Evolutionary conservation across 192 early-diverging fungal species (phyloP).

Genomic region (Allomyces arbusculus): DNA sequence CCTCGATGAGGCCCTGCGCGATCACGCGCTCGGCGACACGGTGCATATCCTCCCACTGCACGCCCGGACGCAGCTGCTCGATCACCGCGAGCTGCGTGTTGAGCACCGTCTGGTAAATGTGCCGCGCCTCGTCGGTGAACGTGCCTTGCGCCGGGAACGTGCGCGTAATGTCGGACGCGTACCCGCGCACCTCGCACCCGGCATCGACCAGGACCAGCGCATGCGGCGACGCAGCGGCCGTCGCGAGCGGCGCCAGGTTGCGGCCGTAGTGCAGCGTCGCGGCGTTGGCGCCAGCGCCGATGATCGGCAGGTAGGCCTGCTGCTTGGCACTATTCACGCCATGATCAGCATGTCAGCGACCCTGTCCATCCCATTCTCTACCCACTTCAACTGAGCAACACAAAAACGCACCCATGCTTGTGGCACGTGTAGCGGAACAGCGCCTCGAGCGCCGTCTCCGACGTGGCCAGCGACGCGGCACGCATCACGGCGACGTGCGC

Average conservation of each 20-base stretch:
- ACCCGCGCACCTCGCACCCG: conserved; percentile 54
- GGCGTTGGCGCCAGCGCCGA: conserved; percentile 53
- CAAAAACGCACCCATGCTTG: conserved; percentile 16
- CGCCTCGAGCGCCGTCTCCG: conserved; percentile 55
- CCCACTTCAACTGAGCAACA: too few species aligned
- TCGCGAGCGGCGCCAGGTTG: conserved; percentile 38
- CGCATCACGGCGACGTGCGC: conserved; percentile 67
- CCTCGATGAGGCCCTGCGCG: conserved; percentile 39
- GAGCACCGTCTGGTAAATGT: conserved; percentile 63
- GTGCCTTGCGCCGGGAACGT: conserved; percentile 60
- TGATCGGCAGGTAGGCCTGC: conserved; percentile 73
- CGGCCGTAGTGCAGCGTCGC: conserved; percentile 66
- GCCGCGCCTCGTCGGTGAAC: conserved; percentile 46
- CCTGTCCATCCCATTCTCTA: too few species aligned
- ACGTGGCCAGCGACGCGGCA: conserved; percentile 32
- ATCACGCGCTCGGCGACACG: conserved; percentile 37
- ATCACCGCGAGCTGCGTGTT: conserved; percentile 61
- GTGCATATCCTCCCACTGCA: conserved; percentile 76
- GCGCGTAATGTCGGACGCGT: conserved; percentile 79
- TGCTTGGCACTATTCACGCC: conserved; percentile 18
- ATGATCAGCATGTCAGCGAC: neutral
- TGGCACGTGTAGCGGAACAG: conserved; percentile 55
- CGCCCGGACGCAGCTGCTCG: conserved; percentile 35
- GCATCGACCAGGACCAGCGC: conserved; percentile 70
- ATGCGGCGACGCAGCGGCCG: conserved; percentile 2